Evolutionary conservation across 352 stramenopile genomes (phyloP).

Genomic region (Phytophthora palmivora): DNA sequence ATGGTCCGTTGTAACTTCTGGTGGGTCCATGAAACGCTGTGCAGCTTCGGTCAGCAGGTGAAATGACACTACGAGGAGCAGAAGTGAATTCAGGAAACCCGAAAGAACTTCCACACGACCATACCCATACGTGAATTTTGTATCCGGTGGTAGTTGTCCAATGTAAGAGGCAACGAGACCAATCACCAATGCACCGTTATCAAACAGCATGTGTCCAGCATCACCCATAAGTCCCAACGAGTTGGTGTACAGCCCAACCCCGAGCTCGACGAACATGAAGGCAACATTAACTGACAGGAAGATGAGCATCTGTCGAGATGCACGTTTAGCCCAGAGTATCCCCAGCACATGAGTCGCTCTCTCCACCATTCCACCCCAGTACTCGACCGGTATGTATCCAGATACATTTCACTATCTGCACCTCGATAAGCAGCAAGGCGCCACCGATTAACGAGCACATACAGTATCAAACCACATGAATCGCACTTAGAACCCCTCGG

Average conservation of each 20-base stretch:
- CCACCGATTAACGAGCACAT: conserved; percentile 50
- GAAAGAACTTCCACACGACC: conserved; percentile 87
- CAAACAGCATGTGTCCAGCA: conserved; percentile 91
- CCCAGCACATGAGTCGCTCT: conserved; percentile 35
- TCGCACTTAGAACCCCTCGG: conserved; percentile 44
- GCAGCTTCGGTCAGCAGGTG: conserved; percentile 85
- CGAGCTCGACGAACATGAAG: conserved; percentile 91
- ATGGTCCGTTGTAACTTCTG: conserved; percentile 84
- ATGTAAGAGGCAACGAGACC: conserved; percentile 87
- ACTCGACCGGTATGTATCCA: conserved; percentile 55
- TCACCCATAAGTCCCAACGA: conserved; percentile 88
- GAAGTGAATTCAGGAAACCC: conserved; percentile 87
- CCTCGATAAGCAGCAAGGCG: conserved; percentile 6
- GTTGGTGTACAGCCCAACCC: conserved; percentile 85
- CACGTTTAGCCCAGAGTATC: conserved; percentile 59
- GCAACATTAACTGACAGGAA: conserved; percentile 83
- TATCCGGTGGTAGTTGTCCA: conserved; percentile 69
- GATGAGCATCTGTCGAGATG: conserved; percentile 83
- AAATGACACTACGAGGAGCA: conserved; percentile 86
- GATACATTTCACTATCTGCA: conserved; percentile 27
- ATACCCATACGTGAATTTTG: conserved; percentile 87
- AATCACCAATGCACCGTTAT: conserved; percentile 87
- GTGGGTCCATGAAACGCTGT: conserved; percentile 75
- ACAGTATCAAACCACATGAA: conserved; percentile 61
- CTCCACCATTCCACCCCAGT: neutral